Base-by-base conservation (phyloP, 306 rosid species). In the Pueraria montana region DNA sequence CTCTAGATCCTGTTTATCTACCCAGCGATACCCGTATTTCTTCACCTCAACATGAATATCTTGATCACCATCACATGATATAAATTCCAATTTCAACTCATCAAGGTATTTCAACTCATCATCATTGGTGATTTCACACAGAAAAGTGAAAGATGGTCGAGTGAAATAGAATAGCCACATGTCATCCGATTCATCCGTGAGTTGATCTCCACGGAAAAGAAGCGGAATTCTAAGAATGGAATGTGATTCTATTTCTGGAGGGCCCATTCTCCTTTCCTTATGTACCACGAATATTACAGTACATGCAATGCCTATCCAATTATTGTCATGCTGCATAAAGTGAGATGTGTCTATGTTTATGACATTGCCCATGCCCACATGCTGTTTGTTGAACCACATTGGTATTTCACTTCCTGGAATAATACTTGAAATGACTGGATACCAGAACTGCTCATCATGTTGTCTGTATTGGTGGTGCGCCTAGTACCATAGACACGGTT, bases 381-480 rank as follows among this genome's bases (percentile, higher is more conserved):
- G 8, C 0, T 49, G 58, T 17, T 53, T n/a, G 42, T 32, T 0
- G 6, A 4, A 53, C 61, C 61, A 53, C 9, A 1, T 53, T n/a
- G 61, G 26, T 53, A 53, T 18, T 53, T 53, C 61, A 53, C 26
- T n/a, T 53, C 62, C 63, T 20, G 17, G 34, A 23, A 58, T 11
- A 1, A 58, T 11, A 58, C 65, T 58, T 58, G 16, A 9, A 23
- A 58, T 58, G 1, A 0, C 0, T 0, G 5, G 61, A 53, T 12
- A 3, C 26, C 26, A 52, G 0, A 0, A 3, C 18, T 1, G 1
- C 6, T 4, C 0, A 0, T 1, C 0, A 1, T 0, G 32, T 27
- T 27, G n/a, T n/a, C n/a, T n/a, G n/a, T 27, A 27, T 4, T 27
- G 32, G 2, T n/a, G n/a, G n/a, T n/a, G 32, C 1, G 17, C 65